These are phyloP conservation scores for Hondaea fermentalgiana DNA, from an alignment of 108 stramenopile genomes.

Conservation along the genomic window DNA sequence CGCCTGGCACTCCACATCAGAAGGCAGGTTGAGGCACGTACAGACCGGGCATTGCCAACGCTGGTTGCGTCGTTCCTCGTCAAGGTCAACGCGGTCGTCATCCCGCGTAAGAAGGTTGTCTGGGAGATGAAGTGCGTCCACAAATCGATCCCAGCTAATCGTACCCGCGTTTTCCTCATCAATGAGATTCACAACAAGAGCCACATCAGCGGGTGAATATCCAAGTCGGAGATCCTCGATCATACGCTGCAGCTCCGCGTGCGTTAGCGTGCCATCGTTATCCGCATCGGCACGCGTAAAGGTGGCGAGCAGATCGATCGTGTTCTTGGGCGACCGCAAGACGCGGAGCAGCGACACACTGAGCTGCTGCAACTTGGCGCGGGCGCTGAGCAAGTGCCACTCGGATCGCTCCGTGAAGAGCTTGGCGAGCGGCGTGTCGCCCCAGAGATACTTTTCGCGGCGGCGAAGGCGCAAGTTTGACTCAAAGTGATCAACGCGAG, in stretches of 20 bases:
- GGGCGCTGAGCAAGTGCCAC: background rate
- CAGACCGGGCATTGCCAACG: background rate
- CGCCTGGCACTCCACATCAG: background rate
- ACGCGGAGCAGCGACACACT: background rate
- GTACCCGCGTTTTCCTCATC: background rate
- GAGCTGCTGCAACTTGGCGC: background rate
- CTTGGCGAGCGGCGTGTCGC: background rate
- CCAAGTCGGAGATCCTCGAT: background rate
- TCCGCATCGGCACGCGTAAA: background rate
- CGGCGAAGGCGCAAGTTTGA: background rate
- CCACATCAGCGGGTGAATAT: background rate
- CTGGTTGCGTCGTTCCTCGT: background rate
- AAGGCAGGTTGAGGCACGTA: background rate
- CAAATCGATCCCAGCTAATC: background rate
- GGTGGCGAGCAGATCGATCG: background rate
- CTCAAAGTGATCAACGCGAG: background rate
- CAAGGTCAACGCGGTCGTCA: background rate
- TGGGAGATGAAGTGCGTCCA: background rate
- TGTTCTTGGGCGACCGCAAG: slow-evolving; percentile 1
- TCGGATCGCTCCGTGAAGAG: background rate
- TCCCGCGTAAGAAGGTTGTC: background rate
- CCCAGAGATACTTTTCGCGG: slow-evolving; percentile 12
- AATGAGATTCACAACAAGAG: background rate
- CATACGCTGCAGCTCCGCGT: slow-evolving; percentile 1
- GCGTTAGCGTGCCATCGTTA: background rate